Base-by-base conservation (phyloP, 306 rosid genomes). In the Hylodesmum podocarpum region DNA sequence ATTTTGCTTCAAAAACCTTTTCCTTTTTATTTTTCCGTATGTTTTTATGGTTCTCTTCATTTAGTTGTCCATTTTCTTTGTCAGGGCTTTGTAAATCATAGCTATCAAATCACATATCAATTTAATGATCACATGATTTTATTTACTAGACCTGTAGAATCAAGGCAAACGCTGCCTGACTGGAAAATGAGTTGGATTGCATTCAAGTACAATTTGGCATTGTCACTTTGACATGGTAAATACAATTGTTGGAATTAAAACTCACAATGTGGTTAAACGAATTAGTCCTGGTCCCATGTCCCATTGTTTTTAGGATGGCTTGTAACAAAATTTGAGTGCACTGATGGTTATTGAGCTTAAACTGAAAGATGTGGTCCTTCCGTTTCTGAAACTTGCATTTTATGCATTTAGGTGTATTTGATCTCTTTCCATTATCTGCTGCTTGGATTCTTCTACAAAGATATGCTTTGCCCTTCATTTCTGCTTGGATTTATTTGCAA, bases 381-480 rank as follows among this genome's bases (percentile, higher is more conserved):
- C n/a, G n/a, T n/a, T n/a, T n/a, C n/a, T n/a, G n/a, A n/a, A n/a
- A n/a, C n/a, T n/a, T n/a, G n/a, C n/a, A n/a, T n/a, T n/a, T n/a
- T n/a, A n/a, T n/a, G n/a, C n/a, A n/a, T n/a, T n/a, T n/a, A n/a
- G n/a, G n/a, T n/a, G 73, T 67, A 67, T 25, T 11, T 64, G 2
- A 36, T 43, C 13, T 0, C 14, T 11, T 24, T 10, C 47, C 36
- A 33, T 33, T 3, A 6, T 33, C 6, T 2, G 36, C 36, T 33
- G 36, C 36, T 61, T 47, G 47, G 36, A 59, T 75, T 75, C 36
- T 65, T 43, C 41, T 59, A 3, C 72, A 31, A 47, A 15, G 37
- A 66, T 21, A 44, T 75, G 18, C 37, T 75, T 50, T 50, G 51
- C 36, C 55, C 49, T 50, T 65, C 50, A 22, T 22, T 76, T 37